These are phyloP conservation scores for Teratosphaeriaceae sp. DNA, from an alignment of 2,329 filamentous ascomycete genomes.

Conservation along the genomic window DNA sequence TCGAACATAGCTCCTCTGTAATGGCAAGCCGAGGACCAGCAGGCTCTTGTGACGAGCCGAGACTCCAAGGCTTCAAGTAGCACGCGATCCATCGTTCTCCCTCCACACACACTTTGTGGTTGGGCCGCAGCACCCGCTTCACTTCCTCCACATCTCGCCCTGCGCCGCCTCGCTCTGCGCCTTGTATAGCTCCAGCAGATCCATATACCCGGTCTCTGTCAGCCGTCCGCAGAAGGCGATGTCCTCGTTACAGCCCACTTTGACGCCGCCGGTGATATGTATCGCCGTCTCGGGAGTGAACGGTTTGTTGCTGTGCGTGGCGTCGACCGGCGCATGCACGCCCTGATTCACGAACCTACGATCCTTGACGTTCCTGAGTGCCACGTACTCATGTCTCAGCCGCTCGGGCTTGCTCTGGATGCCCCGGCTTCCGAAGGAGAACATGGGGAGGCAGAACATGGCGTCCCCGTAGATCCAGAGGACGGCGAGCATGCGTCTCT, in stretches of 20 bases:
- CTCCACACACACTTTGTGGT: no score
- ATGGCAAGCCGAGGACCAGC: conserved; percentile 3
- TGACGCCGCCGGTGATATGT: conserved; percentile 9
- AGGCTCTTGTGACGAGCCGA: neutral
- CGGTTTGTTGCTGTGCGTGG: conserved; percentile 1
- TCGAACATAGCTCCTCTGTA: neutral
- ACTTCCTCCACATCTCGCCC: conserved; percentile 3
- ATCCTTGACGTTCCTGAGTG: conserved; percentile 3
- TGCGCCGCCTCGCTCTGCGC: conserved; percentile 3
- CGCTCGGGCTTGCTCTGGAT: conserved; percentile 1
- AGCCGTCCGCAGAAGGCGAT: conserved; percentile 6
- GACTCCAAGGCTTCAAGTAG: conserved; percentile 5
- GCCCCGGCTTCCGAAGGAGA: conserved; percentile 5
- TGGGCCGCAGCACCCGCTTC: no score
- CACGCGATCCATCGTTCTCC: no score
- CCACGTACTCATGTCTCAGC: conserved; percentile 11
- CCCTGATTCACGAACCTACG: conserved; percentile 7
- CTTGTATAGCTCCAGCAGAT: conserved; percentile 4
- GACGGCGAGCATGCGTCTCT: conserved; percentile 15
- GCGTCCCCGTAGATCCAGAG: conserved; percentile 10
- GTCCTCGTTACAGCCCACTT: conserved; percentile 12
- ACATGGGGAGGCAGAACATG: conserved; percentile 15
- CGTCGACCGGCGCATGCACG: conserved; percentile 1
- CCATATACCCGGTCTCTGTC: conserved; percentile 4
- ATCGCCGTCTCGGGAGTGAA: conserved; percentile 6